Conservation (phyloP, 371 early-diverging fungal genomes). For the Circinella minor region DNA sequence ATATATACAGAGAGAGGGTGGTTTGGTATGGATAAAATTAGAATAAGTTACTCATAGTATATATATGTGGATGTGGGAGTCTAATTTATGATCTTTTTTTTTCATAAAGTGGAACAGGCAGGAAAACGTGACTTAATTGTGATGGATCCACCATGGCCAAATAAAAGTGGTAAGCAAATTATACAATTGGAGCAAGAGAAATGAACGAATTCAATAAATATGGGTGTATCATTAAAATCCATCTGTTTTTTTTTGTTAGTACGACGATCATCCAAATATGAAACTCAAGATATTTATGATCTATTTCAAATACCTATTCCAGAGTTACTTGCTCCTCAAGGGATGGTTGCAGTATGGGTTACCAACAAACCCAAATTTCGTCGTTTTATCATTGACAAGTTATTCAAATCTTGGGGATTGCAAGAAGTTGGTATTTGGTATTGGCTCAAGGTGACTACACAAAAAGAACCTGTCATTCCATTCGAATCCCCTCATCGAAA, state of each 20-base stretch:
- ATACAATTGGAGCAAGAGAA: too few species aligned
- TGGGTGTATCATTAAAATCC: too few species aligned
- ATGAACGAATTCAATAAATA: too few species aligned
- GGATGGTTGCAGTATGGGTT: conserved; percentile 75
- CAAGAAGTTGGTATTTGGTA: conserved; percentile 62
- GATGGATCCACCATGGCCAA: conserved; percentile 85
- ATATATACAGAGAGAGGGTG: not conserved
- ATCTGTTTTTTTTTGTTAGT: conserved; percentile 27
- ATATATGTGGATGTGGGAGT: too few species aligned
- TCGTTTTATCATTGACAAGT: conserved; percentile 63
- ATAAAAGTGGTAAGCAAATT: conserved; percentile 53
- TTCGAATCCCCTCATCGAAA: conserved; percentile 64
- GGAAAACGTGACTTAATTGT: conserved; percentile 66
- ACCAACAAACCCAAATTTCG: conserved; percentile 72
- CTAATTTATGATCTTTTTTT: too few species aligned
- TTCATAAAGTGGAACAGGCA: conserved; percentile 16
- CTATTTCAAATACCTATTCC: conserved; percentile 67
- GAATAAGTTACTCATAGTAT: too few species aligned
- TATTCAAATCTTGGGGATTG: conserved; percentile 72
- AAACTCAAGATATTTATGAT: conserved; percentile 67
- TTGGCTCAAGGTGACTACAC: conserved; percentile 72
- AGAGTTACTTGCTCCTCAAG: conserved; percentile 33
- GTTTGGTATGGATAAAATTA: too few species aligned
- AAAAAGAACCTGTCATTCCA: conserved; percentile 56
- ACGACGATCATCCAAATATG: conserved; percentile 61